Base-by-base conservation (phyloP, 225 moss, liverwort and hornwort genomes). In the Polytrichum commune region DNA sequence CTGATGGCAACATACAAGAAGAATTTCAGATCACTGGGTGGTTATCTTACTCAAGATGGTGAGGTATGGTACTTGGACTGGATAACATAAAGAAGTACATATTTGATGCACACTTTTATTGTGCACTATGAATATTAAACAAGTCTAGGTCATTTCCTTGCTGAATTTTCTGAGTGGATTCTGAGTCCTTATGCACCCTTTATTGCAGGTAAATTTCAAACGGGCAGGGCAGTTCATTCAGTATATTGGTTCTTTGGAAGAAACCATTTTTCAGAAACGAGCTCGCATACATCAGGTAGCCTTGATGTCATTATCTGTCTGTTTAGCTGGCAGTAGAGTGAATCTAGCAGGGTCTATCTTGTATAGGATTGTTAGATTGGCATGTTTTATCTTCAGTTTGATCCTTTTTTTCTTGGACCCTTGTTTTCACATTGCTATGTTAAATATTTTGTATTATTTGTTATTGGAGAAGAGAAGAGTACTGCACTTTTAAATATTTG, bases 211-310 rank as follows among this genome's bases (percentile, higher is more conserved):
- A 1, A 93, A 93, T 68, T 80, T 93, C 58, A 86, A 89, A 61
- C 91, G 91, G 72, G 98, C 93, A 19, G 93, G 90, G 76, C 85
- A 90, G 61, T 98, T 95, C 65, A 98, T 98, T 62, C 86, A 81
- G 73, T 80, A 85, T 46, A 81, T 95, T 78, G 98, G 98, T 71
- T 69, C 85, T 27, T 82, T 89, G 74, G 98, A 98, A 76, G 95
- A 95, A 66, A 80, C 80, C 25, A 98, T 98, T 62, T 98, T 98
- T 67, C 98, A 98, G 80, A 98, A 98, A 84, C 85, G 98, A 77
- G 93, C 95, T 68, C 98, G 95, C 27, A 84, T 90, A 72, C 98
- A 95, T 72, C 98, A 98, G 98, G 98, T 98, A 74, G 67, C 8
- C 8, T 70, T 73, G 19, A 33, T 61, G 26, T 61, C 67, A 33